phyloP scores from a whole-genome alignment of 2,329 filamentous ascomycete species.

The Pseudogymnoascus sp. region DNA sequence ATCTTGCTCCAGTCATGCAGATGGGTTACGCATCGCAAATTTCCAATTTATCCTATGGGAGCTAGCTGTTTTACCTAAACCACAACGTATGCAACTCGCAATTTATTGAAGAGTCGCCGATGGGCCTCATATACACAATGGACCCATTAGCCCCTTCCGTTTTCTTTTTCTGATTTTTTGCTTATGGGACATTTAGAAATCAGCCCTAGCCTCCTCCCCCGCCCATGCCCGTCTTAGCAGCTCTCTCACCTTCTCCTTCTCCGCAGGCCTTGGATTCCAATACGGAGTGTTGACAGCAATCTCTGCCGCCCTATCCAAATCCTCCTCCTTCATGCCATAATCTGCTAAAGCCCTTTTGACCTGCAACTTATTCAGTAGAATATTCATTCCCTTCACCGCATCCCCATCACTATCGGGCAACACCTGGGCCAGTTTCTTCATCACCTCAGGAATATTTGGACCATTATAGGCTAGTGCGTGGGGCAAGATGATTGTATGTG shows the following conservation, averaged over 20 bases:
- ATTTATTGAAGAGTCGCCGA: too few species aligned
- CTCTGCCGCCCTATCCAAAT: constrained; percentile 49
- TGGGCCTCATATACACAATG: too few species aligned
- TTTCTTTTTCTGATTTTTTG: too few species aligned
- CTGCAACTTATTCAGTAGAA: constrained; percentile 41
- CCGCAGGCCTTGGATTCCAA: constrained; percentile 48
- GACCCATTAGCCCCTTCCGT: too few species aligned
- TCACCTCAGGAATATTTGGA: constrained; percentile 41
- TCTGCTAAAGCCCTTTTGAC: constrained; percentile 45
- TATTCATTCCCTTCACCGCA: constrained; percentile 47
- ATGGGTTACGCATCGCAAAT: too few species aligned
- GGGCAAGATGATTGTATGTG: constrained; percentile 53
- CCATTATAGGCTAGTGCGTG: constrained; percentile 57
- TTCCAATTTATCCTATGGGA: too few species aligned
- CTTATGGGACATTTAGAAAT: constrained; percentile 32
- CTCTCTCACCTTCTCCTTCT: constrained; percentile 43
- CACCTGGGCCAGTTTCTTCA: constrained; percentile 43
- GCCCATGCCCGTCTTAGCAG: constrained; percentile 52
- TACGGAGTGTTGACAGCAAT: constrained; percentile 50
- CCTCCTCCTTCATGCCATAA: constrained; percentile 50
- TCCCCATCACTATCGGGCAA: constrained; percentile 50
- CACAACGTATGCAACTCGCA: too few species aligned
- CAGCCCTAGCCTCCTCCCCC: constrained; percentile 45
- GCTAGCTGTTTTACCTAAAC: too few species aligned
- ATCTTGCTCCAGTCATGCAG: too few species aligned